phyloP scores from a whole-genome alignment of 345 rosid species.

The Salix caprea region DNA sequence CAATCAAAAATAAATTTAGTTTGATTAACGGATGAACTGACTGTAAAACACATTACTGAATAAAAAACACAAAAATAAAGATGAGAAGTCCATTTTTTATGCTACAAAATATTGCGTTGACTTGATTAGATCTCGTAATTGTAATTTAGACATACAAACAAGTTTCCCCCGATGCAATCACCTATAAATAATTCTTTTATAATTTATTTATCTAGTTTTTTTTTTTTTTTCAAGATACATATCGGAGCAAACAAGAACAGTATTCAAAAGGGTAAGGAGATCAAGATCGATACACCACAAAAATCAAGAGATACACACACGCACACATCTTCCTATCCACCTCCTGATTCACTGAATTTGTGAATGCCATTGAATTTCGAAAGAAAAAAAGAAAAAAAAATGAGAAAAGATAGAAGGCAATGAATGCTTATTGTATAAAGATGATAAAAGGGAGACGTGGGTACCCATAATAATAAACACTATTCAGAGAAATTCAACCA shows the following conservation, averaged over 20 bases:
- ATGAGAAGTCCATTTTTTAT: background rate
- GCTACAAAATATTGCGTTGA: background rate
- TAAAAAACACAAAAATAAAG: background rate
- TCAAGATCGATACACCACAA: too few relatives aligned
- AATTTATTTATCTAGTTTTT: too few relatives aligned
- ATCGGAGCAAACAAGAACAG: background rate
- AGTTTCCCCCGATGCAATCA: too few relatives aligned
- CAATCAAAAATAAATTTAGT: too few relatives aligned
- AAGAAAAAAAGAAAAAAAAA: fast-evolving
- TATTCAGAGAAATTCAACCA: conserved; percentile 26
- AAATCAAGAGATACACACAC: too few relatives aligned
- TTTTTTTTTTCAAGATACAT: too few relatives aligned
- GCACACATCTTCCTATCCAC: background rate
- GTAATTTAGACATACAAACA: too few relatives aligned
- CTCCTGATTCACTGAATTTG: background rate
- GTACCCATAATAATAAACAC: conserved; percentile 10
- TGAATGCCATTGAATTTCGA: background rate
- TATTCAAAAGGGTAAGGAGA: background rate
- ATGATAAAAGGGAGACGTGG: conserved; percentile 14
- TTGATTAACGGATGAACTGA: too few relatives aligned
- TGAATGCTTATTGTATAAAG: background rate
- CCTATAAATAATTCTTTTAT: too few relatives aligned
- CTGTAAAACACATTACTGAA: too few relatives aligned
- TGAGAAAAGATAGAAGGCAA: background rate
- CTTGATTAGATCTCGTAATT: background rate